phyloP scores from a whole-genome alignment of 2,329 filamentous ascomycete genomes.

The Phialocephala sp. region DNA sequence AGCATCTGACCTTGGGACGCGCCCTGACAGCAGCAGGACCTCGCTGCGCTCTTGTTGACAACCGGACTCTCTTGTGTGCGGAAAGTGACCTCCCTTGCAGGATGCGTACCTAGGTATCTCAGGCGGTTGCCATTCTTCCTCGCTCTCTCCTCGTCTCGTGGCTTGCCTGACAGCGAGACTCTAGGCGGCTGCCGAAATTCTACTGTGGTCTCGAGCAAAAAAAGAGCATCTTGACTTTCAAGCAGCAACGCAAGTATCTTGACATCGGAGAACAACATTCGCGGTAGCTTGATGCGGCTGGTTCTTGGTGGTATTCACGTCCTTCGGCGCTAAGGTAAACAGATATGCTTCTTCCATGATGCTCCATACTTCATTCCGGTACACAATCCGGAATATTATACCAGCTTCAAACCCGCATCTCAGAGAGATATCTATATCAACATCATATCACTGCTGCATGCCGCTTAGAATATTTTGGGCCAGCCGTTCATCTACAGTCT shows the following conservation, averaged over 20 bases:
- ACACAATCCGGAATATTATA: neutral
- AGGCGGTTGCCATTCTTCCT: neutral
- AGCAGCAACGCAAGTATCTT: neutral
- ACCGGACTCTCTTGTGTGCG: neutral
- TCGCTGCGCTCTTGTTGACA: neutral
- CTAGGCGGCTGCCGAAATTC: neutral
- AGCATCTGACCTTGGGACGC: neutral
- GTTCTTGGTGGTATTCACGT: neutral
- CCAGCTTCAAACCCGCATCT: neutral
- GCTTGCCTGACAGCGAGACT: neutral
- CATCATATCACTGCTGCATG: neutral
- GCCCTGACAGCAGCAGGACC: neutral
- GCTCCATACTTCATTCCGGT: neutral
- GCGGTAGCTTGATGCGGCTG: neutral
- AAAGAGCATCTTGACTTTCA: neutral
- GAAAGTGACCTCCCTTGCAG: neutral
- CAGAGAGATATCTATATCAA: neutral
- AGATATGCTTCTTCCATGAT: neutral
- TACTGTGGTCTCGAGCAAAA: neutral
- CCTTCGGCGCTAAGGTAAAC: neutral
- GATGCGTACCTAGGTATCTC: neutral
- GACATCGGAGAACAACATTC: neutral
- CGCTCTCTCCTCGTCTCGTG: constrained; percentile 1
- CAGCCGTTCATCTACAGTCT: neutral
- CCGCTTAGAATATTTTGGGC: neutral